Evolutionary conservation across 768 basidiomycete genomes (phyloP), one percentile per base, ranked within the genome.

Genomic region (Collybia sp.): DNA sequence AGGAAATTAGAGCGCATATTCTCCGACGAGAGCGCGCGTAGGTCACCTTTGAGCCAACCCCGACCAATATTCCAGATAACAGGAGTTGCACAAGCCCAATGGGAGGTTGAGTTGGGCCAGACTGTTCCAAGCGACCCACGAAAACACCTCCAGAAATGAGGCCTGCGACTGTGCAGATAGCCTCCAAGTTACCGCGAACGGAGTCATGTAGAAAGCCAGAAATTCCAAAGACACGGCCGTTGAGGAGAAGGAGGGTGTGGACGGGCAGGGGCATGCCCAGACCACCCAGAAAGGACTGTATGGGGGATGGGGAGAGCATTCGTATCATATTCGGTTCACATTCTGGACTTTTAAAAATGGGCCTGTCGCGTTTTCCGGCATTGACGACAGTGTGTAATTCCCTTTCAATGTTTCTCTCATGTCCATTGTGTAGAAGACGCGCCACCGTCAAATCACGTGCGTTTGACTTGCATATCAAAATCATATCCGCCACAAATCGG

Each of bases 121-220:
- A 47, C 2, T 65, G 58, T 38, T 79, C 76, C 12, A 75, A 48
- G n/a, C 58, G 46, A 0, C 73, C 73, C 10, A 73, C 61, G 31
- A 69, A 44, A 11, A 69, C 50, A 19, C 82, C 82, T 25, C 78
- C 78, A 13, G 73, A 54, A 12, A 79, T 46, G 37, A 83, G 64
- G 13, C 79, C 82, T 20, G 60, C 51, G 6, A 70, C 69, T 6
- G 70, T 71, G 2, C 62, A 60, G 1, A 66, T 42, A 3, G 69
- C 71, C 40, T 79, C 80, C 25, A 53, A 52, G 47, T 62, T 60
- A 13, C 80, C 77, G 19, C 66, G 65, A 6, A 70, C 58, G 0
- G 76, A 69, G 40, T 72, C 67, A 56, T 82, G 77, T 2, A 83
- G 53, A 51, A 82, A 82, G 13, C 80, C 80, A 18, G 80, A 82